These are phyloP conservation scores for Trichoderma breve DNA, from an alignment of 2,329 filamentous ascomycete species.

Conservation along the genomic window DNA sequence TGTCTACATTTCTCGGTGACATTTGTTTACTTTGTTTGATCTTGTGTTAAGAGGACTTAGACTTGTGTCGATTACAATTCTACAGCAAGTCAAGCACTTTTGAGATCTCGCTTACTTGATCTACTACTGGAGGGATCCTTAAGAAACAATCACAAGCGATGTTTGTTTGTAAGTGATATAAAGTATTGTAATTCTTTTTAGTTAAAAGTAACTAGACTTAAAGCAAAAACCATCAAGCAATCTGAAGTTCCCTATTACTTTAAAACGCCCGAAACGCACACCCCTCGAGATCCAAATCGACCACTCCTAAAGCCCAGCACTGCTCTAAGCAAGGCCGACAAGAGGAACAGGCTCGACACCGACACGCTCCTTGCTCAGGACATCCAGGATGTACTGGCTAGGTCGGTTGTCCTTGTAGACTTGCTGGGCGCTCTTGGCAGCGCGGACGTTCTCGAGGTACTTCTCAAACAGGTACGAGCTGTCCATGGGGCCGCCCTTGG, in stretches of 20 bases:
- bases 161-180: background rate
- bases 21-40: too few species aligned
- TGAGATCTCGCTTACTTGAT: background rate
- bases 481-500: slow-evolving; percentile 95
- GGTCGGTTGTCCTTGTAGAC: slow-evolving; percentile 84
- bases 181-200: background rate
- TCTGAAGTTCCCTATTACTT: background rate
- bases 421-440: slow-evolving; percentile 81
- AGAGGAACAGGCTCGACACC: slow-evolving; percentile 70
- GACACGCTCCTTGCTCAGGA: slow-evolving; percentile 91
- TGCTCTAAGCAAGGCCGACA: slow-evolving; percentile 46
- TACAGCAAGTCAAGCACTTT: background rate
- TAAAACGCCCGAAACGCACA: background rate
- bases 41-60: too few species aligned
- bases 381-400: slow-evolving; percentile 81
- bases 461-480: slow-evolving; percentile 95
- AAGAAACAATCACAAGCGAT: background rate
- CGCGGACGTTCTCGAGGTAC: slow-evolving; percentile 84
- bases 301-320: background rate
- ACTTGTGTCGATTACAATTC: too few species aligned
- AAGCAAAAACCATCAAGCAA: background rate
- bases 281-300: background rate
- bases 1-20: too few species aligned
- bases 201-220: background rate
- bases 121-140: background rate